These are phyloP conservation scores for Gonium pectorale DNA, from an alignment of 139 green algal species.

Conservation along the genomic window DNA sequence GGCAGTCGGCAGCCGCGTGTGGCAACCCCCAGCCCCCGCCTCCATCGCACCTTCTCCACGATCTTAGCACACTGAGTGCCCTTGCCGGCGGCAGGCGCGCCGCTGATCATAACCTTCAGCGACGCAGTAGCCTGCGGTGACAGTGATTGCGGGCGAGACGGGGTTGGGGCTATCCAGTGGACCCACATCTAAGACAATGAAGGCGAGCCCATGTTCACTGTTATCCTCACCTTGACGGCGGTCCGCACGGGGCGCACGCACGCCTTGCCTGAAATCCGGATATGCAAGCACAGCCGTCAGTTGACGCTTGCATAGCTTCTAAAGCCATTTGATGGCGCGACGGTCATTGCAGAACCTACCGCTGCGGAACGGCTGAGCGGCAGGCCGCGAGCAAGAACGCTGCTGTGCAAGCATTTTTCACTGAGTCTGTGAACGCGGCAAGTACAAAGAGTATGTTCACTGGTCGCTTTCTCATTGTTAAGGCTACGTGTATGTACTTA, in stretches of 20 bases:
- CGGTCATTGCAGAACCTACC: too few species aligned
- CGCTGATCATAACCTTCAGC: slow-evolving; percentile 94
- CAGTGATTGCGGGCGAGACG: not conserved
- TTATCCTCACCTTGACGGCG: not conserved
- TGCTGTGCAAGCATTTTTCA: slow-evolving; percentile 26
- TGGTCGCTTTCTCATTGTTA: too few species aligned
- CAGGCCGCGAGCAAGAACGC: not conserved
- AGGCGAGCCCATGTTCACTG: too few species aligned
- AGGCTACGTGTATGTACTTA: too few species aligned
- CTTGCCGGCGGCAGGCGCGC: slow-evolving; percentile 96
- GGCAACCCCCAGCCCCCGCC: too few species aligned
- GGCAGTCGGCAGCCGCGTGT: too few species aligned
- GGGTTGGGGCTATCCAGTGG: too few species aligned
- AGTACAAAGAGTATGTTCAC: too few species aligned
- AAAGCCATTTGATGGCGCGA: too few species aligned
- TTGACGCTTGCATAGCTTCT: too few species aligned
- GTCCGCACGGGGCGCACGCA: slow-evolving; percentile 14
- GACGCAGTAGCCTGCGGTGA: not conserved
- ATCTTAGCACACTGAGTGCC: slow-evolving; percentile 96
- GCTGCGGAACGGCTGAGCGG: slow-evolving; percentile 3
- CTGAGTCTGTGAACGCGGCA: too few species aligned
- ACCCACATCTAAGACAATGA: too few species aligned
- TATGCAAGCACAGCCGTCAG: slow-evolving; percentile 4
- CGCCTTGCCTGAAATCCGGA: slow-evolving; percentile 21
- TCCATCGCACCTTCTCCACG: slow-evolving; percentile 77